phyloP scores from a whole-genome alignment of 108 stramenopile genomes.

The Cylindrotheca fusiformis region DNA sequence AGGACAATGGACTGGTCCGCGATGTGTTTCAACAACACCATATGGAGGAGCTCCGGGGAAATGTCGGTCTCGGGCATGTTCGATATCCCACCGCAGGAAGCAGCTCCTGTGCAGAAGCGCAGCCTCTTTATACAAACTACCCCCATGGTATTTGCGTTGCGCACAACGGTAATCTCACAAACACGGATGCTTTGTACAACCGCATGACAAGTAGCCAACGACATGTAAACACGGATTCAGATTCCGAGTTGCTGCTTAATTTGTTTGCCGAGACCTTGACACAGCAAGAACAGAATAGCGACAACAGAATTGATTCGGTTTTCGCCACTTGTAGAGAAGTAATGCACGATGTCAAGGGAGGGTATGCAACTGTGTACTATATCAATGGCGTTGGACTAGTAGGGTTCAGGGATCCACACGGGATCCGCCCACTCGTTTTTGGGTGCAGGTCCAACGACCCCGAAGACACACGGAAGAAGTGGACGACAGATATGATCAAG shows the following conservation, averaged over 20 bases:
- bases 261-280: slow-evolving; percentile 92
- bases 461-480: slow-evolving; percentile 22
- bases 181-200: slow-evolving; percentile 73
- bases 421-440: slow-evolving; percentile 96
- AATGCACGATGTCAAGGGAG: slow-evolving; percentile 89
- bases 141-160: slow-evolving; percentile 97
- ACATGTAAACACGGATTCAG: slow-evolving; percentile 97
- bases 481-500: slow-evolving; percentile 37
- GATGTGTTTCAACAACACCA: slow-evolving; percentile 96
- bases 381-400: slow-evolving; percentile 95
- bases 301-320: slow-evolving; percentile 57
- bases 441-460: slow-evolving; percentile 61
- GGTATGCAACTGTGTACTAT: slow-evolving; percentile 92
- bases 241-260: slow-evolving; percentile 96
- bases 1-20: slow-evolving; percentile 96
- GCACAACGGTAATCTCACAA: slow-evolving; percentile 98
- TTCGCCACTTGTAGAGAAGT: slow-evolving; percentile 75
- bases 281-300: slow-evolving; percentile 31
- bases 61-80: slow-evolving; percentile 93
- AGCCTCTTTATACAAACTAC: slow-evolving; percentile 97
- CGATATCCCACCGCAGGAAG: slow-evolving; percentile 97
- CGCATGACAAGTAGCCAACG: slow-evolving; percentile 49
- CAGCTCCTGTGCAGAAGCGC: slow-evolving; percentile 87
- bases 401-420: slow-evolving; percentile 95
- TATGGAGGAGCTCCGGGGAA: slow-evolving; percentile 91